Percentiles rank a stretch among this genome's conserved stretches.
phyloP scores from a whole-genome alignment of 257 asterid genomes.

The Verbascum thapsus region DNA sequence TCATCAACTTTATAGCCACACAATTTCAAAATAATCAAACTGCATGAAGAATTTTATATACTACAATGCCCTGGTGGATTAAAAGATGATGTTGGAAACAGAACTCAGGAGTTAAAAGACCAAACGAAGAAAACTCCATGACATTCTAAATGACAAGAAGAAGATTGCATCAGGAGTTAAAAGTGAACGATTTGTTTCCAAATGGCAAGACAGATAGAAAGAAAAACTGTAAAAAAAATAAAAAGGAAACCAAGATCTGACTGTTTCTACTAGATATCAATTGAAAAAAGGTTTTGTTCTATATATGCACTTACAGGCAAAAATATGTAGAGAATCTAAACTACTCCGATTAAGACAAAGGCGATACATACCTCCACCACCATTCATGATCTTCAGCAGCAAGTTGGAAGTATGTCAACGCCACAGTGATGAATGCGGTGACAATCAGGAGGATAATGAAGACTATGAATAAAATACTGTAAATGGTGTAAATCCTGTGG shows the following conservation, averaged over 20 bases:
- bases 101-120: neutral
- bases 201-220: neutral
- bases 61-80: neutral
- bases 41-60: too few relatives aligned
- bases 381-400: conserved; percentile 96
- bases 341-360: conserved; percentile 2
- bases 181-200: neutral
- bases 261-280: neutral
- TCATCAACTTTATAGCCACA: too few relatives aligned
- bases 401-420: conserved; percentile 84
- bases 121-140: neutral
- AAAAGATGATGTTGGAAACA: too few relatives aligned
- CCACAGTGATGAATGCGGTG: conserved; percentile 88
- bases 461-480: conserved; percentile 83
- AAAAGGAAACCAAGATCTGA: neutral
- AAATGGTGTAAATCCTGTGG: conserved; percentile 87
- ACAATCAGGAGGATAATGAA: conserved; percentile 83
- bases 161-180: neutral
- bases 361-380: conserved; percentile 87
- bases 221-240: neutral
- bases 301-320: neutral
- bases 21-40: too few relatives aligned
- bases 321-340: neutral
- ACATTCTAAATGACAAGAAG: neutral
- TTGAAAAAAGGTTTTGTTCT: neutral